Evolutionary conservation across 225 moss, liverwort and hornwort species (phyloP).

Genomic region (Ulota crispa): DNA sequence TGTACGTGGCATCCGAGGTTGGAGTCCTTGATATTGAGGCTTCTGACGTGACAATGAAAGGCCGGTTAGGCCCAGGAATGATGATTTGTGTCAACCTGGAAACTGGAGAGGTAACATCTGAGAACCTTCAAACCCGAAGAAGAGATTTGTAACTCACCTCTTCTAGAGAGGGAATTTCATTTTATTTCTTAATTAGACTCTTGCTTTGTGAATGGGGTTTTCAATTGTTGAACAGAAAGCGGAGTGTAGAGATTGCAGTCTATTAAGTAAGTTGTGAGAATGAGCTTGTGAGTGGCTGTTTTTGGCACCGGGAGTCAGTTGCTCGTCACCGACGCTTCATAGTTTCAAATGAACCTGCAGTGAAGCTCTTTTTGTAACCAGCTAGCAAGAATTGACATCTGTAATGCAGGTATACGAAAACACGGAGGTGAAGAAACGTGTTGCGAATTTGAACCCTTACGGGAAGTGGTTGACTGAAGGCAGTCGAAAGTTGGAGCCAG

Average conservation of each 20-base stretch:
- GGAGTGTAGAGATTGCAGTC: not conserved
- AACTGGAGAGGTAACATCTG: conserved; percentile 72
- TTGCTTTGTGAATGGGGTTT: not conserved
- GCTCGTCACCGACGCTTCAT: not conserved
- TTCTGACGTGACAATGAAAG: conserved; percentile 71
- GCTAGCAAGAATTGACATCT: conserved; percentile 6
- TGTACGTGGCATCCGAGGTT: conserved; percentile 98
- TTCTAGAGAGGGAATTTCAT: not conserved
- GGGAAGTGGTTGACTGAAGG: conserved; percentile 77
- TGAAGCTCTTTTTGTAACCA: not conserved
- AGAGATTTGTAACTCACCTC: not conserved
- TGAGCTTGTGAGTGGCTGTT: not conserved
- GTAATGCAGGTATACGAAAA: conserved; percentile 76
- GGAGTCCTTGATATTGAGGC: conserved; percentile 88
- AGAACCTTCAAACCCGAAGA: not conserved
- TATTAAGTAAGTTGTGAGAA: not conserved
- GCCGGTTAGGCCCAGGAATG: conserved; percentile 96
- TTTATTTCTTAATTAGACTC: not conserved
- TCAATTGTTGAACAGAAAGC: not conserved
- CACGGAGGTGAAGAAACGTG: conserved; percentile 90
- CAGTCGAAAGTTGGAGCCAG: conserved; percentile 48
- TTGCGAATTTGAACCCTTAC: conserved; percentile 81
- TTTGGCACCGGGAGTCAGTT: not conserved
- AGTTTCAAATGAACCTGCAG: not conserved
- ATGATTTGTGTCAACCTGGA: conserved; percentile 96